Evolutionary conservation across 257 asterid genomes (phyloP), one percentile per base, ranked within the genome.

Genomic region (Ballota nigra): DNA sequence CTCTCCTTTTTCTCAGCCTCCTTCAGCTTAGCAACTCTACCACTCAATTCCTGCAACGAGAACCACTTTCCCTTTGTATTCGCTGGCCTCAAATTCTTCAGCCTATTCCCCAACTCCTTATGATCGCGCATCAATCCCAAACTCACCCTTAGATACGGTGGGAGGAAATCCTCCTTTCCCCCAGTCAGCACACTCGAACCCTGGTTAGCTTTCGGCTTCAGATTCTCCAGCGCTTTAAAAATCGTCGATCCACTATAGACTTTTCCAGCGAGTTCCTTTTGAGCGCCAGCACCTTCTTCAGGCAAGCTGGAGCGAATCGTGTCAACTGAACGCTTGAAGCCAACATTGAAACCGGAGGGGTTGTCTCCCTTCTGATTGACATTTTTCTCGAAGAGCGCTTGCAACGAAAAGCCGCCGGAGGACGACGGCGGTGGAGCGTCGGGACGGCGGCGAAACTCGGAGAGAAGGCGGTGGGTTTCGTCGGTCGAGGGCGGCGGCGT

Each of bases 31-130:
- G 22, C 75, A 31, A 92, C 75, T 75, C 97, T 86, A 55, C 81
- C 85, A 22, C 78, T 88, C 81, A 92, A 75, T 80, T 92, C 98
- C 63, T 77, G 79, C 68, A 90, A 73, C 1, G 97, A 86, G 77
- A 90, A 88, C 92, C 88, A 81, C 45, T 79, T 80, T 73, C 90
- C 87, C 69, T 85, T 78, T 66, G 72, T 80, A 53, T 82, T 86
- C 81, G 78, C 83, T 1, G 97, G 95, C 80, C 98, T 86, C 83
- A 90, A 60, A 59, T 6, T 36, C 77, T 66, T 80, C 83, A 92
- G 79, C 80, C 76, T 79, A 78, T 77, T 61, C 68, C 98, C 98
- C 82, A 92, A 63, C 6, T 86, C 92, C 29, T 15, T 5, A 65
- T 16, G 53, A 11, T 11, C 62, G 60, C n/a, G 0, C 6, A 70